Evolutionary conservation across 2,329 filamentous ascomycete species (phyloP).

Genomic region (Colletotrichum karsti): DNA sequence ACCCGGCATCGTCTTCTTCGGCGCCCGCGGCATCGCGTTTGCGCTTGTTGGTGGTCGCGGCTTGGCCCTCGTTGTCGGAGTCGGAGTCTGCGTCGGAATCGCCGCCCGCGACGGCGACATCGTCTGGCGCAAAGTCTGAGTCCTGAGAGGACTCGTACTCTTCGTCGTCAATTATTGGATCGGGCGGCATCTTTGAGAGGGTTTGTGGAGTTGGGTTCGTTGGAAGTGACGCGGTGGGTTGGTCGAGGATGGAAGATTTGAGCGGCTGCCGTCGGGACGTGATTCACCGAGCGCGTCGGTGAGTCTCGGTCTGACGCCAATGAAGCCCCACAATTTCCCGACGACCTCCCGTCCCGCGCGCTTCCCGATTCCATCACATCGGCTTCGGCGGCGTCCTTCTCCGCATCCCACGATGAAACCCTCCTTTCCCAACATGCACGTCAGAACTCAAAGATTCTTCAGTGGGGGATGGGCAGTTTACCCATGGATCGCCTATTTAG

Average conservation of each 20-base stretch:
- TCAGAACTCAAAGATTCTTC: too few relatives aligned
- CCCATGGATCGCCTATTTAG: neutral
- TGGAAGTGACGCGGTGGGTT: neutral
- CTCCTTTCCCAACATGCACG: too few relatives aligned
- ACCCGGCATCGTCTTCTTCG: slow-evolving; percentile 56
- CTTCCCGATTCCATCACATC: too few relatives aligned
- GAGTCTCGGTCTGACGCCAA: neutral
- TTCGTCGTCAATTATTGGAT: slow-evolving; percentile 52
- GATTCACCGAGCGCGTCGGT: slow-evolving; percentile 19
- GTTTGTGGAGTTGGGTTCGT: neutral
- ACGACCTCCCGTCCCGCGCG: too few relatives aligned
- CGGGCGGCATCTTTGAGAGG: slow-evolving; percentile 52
- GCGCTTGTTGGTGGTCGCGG: slow-evolving; percentile 38
- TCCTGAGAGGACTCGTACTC: slow-evolving; percentile 76
- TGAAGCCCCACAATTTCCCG: neutral
- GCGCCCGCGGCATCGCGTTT: slow-evolving; percentile 39
- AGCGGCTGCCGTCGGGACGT: slow-evolving; percentile 12
- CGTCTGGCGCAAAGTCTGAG: slow-evolving; percentile 75
- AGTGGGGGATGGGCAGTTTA: neutral
- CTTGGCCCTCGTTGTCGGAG: slow-evolving; percentile 49
- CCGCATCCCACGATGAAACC: too few relatives aligned
- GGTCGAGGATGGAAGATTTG: neutral
- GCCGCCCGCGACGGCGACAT: slow-evolving; percentile 50
- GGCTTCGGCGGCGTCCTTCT: too few relatives aligned
- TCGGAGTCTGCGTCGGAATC: slow-evolving; percentile 61